phyloP scores from a whole-genome alignment of 2,329 filamentous ascomycete genomes.

The Hypomyces rosellus region DNA sequence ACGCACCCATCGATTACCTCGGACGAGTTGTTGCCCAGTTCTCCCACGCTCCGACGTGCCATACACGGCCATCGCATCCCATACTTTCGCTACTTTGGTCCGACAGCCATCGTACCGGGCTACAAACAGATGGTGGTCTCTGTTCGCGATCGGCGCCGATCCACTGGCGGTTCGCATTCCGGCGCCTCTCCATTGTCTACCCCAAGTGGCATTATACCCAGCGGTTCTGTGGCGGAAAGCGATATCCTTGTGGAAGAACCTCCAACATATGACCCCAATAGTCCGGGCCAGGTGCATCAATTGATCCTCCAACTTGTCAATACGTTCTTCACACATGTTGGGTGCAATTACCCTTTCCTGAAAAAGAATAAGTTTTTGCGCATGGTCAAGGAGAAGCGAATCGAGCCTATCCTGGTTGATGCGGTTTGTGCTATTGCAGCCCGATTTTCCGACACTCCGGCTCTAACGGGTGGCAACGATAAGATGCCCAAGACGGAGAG shows the following conservation, averaged over 20 bases:
- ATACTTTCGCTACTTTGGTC: slow-evolving; percentile 86
- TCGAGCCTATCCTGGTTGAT: slow-evolving; percentile 81
- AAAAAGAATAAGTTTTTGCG: slow-evolving; percentile 64
- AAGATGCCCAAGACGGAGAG: slow-evolving; percentile 57
- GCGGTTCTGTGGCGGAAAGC: slow-evolving; percentile 38
- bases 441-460: slow-evolving; percentile 63
- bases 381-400: slow-evolving; percentile 72
- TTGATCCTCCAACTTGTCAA: slow-evolving; percentile 72
- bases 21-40: slow-evolving; percentile 25
- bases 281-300: slow-evolving; percentile 62
- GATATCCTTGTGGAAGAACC: slow-evolving; percentile 46
- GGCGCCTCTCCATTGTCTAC: slow-evolving; percentile 43
- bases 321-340: slow-evolving; percentile 74
- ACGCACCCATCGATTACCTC: slow-evolving; percentile 12
- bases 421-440: slow-evolving; percentile 78
- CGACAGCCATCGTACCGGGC: slow-evolving; percentile 83
- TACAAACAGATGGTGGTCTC: slow-evolving; percentile 90
- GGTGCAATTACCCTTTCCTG: slow-evolving; percentile 81
- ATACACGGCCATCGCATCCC: slow-evolving; percentile 62
- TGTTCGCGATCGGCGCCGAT: slow-evolving; percentile 59
- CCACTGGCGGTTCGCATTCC: slow-evolving; percentile 52
- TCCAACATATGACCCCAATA: slow-evolving; percentile 71
- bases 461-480: slow-evolving; percentile 41
- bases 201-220: slow-evolving; percentile 26
- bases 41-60: slow-evolving; percentile 40